Evolutionary conservation across 352 stramenopile genomes (phyloP).

Genomic region (Phytophthora macrochlamydospora): DNA sequence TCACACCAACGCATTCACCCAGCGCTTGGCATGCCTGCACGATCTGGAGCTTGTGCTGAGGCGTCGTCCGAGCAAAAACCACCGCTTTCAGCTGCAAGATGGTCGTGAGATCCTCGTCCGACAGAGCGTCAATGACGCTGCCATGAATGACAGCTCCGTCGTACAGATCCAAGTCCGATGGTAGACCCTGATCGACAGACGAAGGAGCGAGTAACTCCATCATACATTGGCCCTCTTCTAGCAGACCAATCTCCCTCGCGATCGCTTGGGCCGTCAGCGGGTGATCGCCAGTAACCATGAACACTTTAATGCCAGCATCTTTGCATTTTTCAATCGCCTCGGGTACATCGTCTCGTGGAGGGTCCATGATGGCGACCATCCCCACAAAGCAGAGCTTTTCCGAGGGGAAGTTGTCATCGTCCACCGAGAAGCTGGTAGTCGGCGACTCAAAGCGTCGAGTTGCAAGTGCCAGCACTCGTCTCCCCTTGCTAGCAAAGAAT

Average conservation of each 20-base stretch:
- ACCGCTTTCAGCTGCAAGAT: conserved; percentile 60
- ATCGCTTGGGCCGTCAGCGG: conserved; percentile 88
- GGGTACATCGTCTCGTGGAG: conserved; percentile 77
- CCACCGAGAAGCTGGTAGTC: conserved; percentile 29
- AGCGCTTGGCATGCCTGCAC: conserved; percentile 27
- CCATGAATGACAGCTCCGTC: conserved; percentile 74
- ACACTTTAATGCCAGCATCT: conserved; percentile 87
- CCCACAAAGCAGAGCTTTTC: conserved; percentile 62
- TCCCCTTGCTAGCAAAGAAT: conserved; percentile 44
- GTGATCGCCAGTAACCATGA: conserved; percentile 94
- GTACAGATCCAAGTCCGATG: conserved; percentile 29
- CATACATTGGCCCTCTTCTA: conserved; percentile 49
- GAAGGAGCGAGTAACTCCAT: conserved; percentile 17
- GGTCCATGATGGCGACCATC: conserved; percentile 79
- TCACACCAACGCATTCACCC: conserved; percentile 61
- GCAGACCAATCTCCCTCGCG: conserved; percentile 81
- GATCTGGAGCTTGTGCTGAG: conserved; percentile 38
- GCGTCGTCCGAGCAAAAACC: conserved; percentile 94
- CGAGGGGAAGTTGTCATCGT: conserved; percentile 46
- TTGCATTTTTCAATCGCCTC: conserved; percentile 82
- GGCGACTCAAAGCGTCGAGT: conserved; percentile 39
- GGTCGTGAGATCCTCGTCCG: conserved; percentile 35
- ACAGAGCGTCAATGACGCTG: conserved; percentile 34
- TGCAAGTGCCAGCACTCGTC: conserved; percentile 50
- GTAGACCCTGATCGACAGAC: conserved; percentile 14